Percentiles rank a stretch among this genome's conserved stretches.
Evolutionary conservation across 768 basidiomycete genomes (phyloP).

Genomic region (Leucocoprinus leucothites): DNA sequence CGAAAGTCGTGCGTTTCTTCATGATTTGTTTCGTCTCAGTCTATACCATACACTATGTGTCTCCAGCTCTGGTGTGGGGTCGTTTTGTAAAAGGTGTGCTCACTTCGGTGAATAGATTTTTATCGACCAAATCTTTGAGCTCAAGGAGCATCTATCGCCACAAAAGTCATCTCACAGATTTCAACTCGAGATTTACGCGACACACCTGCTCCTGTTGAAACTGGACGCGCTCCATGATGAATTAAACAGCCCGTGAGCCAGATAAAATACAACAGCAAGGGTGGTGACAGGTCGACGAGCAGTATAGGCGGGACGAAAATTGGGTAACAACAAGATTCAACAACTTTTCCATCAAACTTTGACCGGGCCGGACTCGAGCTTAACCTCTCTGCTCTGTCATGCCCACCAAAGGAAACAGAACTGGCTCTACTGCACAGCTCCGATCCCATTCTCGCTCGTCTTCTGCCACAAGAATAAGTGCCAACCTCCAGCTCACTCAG

Average conservation of each 20-base stretch:
- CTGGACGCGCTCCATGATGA: constrained; percentile 86
- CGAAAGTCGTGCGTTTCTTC: constrained; percentile 79
- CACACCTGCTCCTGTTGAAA: constrained; percentile 88
- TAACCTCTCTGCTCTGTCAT: constrained; percentile 23
- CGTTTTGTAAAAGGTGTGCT: constrained; percentile 19
- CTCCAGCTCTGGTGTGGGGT: constrained; percentile 3
- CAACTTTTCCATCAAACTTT: constrained; percentile 1
- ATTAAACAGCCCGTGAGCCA: constrained; percentile 7
- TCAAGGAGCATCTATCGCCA: constrained; percentile 81
- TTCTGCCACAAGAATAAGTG: constrained; percentile 55
- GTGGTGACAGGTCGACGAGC: neutral
- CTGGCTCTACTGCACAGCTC: constrained; percentile 40
- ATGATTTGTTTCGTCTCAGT: constrained; percentile 82
- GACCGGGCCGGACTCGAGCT: neutral
- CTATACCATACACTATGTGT: constrained; percentile 33
- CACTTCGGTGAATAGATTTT: constrained; percentile 79
- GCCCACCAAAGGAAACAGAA: constrained; percentile 50
- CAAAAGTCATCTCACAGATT: neutral
- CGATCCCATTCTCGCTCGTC: constrained; percentile 65
- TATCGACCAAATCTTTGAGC: constrained; percentile 88
- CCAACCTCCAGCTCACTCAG: constrained; percentile 68
- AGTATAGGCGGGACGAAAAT: neutral
- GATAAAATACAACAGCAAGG: neutral
- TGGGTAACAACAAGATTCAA: constrained; percentile 7
- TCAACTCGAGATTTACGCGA: neutral